Base-by-base conservation (phyloP, 805 yeast species). In the Geotrichum ghanense region DNA sequence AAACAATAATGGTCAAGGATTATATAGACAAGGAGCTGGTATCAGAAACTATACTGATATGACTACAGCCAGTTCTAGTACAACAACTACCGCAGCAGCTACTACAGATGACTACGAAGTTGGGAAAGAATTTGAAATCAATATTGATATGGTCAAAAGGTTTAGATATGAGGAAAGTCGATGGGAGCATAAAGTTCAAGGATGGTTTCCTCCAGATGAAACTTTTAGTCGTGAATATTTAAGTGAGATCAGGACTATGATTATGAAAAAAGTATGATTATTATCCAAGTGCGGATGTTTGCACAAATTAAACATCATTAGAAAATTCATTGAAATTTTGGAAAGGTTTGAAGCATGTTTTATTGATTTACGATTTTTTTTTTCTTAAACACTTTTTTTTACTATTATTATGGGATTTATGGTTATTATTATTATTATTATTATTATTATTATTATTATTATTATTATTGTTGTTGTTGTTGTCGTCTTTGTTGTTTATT, bases 91-190 rank as follows among this genome's bases (percentile, higher is more conserved):
- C 24, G 14, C 34, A 22, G 14, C 14, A 2, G 31, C 31, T n/a
- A 42, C 41, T 21, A 37, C 27, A 16, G 63, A 56, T 5, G 61
- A 59, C 20, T 52, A 54, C 42, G 52, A 50, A 7, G 56, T 56
- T n/a, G 63, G 66, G 19, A 53, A 61, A 23, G 68, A 64, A 50
- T 65, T 61, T 45, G 54, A 54, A 31, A 47, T 65, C 3, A 45
- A 57, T 1, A 52, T 54, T 3, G 60, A 56, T 14, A 50, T 58
- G 35, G 47, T 57, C 9, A 41, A 54, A 20, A 51, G 46, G 25
- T 56, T 61, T 45, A 49, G 50, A 19, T 62, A 57, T 22, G 67
- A 65, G 43, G 66, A 65, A 45, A 63, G 57, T 31, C 50, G 64
- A 20, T 65, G 69, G 69, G 45, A 43, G 31, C 52, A 59, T 25